Evolutionary conservation across 2,329 filamentous ascomycete species (phyloP).

Genomic region (Zymoseptoria brevis): DNA sequence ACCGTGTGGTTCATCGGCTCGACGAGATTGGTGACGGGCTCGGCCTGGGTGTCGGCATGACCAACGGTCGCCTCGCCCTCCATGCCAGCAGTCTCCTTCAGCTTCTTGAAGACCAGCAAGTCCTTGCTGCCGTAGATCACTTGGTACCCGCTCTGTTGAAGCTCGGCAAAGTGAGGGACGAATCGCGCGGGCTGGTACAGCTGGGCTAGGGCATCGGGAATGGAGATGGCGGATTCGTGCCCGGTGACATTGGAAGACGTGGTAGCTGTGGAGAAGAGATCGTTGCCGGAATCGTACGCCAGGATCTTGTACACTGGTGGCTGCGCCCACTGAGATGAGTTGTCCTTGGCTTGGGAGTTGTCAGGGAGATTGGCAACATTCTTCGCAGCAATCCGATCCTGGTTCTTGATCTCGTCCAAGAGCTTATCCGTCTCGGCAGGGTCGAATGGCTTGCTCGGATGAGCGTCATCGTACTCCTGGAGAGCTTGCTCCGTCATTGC

Average conservation of each 20-base stretch:
- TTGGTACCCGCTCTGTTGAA: conserved; percentile 57
- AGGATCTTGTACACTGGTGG: conserved; percentile 54
- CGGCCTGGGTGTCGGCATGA: conserved; percentile 7
- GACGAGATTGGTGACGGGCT: conserved; percentile 1
- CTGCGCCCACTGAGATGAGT: conserved; percentile 23
- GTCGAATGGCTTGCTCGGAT: neutral
- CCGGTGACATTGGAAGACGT: conserved; percentile 48
- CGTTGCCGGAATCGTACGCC: conserved; percentile 54
- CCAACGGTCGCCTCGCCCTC: conserved; percentile 9
- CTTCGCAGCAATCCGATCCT: neutral
- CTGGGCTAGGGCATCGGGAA: conserved; percentile 52
- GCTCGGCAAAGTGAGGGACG: conserved; percentile 52
- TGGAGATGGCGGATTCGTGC: conserved; percentile 45
- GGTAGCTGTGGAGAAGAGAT: conserved; percentile 52
- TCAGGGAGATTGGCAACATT: neutral
- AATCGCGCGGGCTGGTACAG: conserved; percentile 59
- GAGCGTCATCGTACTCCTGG: neutral
- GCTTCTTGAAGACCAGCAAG: conserved; percentile 59
- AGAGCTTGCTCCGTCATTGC: neutral
- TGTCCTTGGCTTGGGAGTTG: neutral
- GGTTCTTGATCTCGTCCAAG: neutral
- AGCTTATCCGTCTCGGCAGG: neutral
- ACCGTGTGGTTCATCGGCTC: conserved; percentile 24
- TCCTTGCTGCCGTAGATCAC: conserved; percentile 57
- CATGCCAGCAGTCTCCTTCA: conserved; percentile 30